Evolutionary conservation across 495 filamentous ascomycete genomes (phyloP).

Genomic region (Chaetomium cochliodes): DNA sequence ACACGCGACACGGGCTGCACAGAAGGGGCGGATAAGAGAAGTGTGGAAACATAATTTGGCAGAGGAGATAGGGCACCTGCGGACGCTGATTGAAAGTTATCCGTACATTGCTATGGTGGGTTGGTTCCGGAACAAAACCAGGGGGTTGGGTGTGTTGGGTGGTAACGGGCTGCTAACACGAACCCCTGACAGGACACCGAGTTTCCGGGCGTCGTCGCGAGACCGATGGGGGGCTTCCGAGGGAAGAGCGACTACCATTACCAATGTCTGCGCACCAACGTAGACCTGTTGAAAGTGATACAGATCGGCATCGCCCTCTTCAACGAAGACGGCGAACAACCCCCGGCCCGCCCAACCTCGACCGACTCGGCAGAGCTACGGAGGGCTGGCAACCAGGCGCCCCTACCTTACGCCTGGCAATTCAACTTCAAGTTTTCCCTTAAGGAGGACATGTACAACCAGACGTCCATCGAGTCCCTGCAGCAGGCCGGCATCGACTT

Average conservation of each 20-base stretch:
- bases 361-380: constrained; percentile 56
- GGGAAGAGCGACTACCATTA: constrained; percentile 98
- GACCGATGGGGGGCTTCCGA: constrained; percentile 89
- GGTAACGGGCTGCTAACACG: not conserved
- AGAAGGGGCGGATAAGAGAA: constrained; percentile 80
- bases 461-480: constrained; percentile 85
- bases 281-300: constrained; percentile 94
- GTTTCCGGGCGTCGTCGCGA: constrained; percentile 92
- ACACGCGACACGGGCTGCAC: constrained; percentile 38
- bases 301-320: constrained; percentile 94
- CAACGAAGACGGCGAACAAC: constrained; percentile 79
- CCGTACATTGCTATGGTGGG: constrained; percentile 95
- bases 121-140: not conserved
- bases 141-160: not conserved
- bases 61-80: constrained; percentile 80
- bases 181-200: constrained; percentile 74
- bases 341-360: constrained; percentile 58
- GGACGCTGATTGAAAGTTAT: constrained; percentile 81
- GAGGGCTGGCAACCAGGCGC: constrained; percentile 51
- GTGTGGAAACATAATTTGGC: constrained; percentile 90
- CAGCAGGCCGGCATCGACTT: constrained; percentile 88
- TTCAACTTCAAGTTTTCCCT: constrained; percentile 98
- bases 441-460: constrained; percentile 92
- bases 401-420: constrained; percentile 89
- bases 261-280: constrained; percentile 94